A percentile compares a stretch with the other conserved stretches of the same genome.
phyloP scores from a whole-genome alignment of 768 basidiomycete genomes.

The Galerina marginata region DNA sequence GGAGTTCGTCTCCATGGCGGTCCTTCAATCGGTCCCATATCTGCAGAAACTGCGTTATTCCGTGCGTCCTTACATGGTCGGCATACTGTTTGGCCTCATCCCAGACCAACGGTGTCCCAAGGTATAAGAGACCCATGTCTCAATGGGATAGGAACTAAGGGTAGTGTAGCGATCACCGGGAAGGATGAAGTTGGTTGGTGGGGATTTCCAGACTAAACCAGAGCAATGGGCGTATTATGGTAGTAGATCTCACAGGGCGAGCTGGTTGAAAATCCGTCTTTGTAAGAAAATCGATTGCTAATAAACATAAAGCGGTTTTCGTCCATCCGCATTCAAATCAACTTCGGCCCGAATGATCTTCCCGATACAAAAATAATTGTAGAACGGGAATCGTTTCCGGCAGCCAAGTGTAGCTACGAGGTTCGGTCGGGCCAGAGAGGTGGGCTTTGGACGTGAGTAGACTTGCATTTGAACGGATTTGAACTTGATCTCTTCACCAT shows the following conservation, averaged over 20 bases:
- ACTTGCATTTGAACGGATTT: not conserved
- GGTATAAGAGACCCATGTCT: constrained; percentile 87
- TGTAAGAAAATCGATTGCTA: constrained; percentile 32
- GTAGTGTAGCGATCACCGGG: not conserved
- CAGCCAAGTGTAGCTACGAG: not conserved
- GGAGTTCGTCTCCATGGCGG: constrained; percentile 85
- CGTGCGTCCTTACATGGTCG: constrained; percentile 89
- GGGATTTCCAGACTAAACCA: constrained; percentile 1
- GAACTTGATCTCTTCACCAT: constrained; percentile 20
- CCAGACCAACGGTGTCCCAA: constrained; percentile 94
- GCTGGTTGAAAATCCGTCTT: constrained; percentile 23
- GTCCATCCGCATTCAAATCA: constrained; percentile 18
- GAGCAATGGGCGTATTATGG: constrained; percentile 5
- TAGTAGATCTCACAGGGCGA: constrained; percentile 8
- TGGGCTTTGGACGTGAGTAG: constrained; percentile 3
- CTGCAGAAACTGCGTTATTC: constrained; percentile 93
- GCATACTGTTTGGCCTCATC: constrained; percentile 86
- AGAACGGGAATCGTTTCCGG: constrained; percentile 6
- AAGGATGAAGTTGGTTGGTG: not conserved
- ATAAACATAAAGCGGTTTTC: constrained; percentile 12
- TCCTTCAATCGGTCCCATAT: constrained; percentile 94
- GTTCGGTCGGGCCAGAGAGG: not conserved
- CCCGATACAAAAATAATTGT: constrained; percentile 3
- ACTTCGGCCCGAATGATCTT: constrained; percentile 26
- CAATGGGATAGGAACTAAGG: constrained; percentile 5